Evolutionary conservation across 352 stramenopile species (phyloP), one percentile per base, ranked within the genome.

Genomic region (Globisporangium abappressorium): DNA sequence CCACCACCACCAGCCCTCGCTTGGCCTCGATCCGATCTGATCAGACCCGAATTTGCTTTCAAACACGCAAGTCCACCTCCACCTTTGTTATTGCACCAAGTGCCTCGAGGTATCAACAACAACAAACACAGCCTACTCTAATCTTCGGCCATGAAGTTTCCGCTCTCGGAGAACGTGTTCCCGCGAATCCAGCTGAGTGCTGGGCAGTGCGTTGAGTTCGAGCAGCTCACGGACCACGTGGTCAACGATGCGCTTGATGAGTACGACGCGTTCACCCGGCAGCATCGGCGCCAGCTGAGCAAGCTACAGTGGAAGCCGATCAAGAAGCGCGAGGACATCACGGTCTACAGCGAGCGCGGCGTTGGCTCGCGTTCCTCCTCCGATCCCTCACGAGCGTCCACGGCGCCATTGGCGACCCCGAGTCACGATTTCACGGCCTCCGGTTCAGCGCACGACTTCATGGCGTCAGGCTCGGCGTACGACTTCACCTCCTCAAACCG

Each of bases 241-340:
- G 46, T 87, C 51, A 65, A 78, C 11, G 38, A 71, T 0, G 68
- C 69, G 36, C 71, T 78, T n/a, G 62, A 77, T 24, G 71, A 74
- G 26, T 80, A 79, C 69, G 22, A 69, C 24, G 36, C 67, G 20
- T 79, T 69, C 56, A 63, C 65, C 33, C 24, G 71, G 24, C 0
- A 65, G 66, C 71, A 73, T 69, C 57, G 74, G 65, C 65, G 66
- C 43, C 33, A 74, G 57, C 66, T 87, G 73, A 69, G 77, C 68
- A 76, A 65, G 22, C 33, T 46, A 22, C 70, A 71, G 11, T 89
- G 80, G 79, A 89, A 89, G 69, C 61, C 71, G 18, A 67, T 87
- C 70, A 85, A 85, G 64, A 74, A 69, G 5, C 71, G 77, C 56
- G 79, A 86, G 33, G 76, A 80, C 33, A 72, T 87, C 18, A 75